Conservation (phyloP, 768 basidiomycete species). For the Boletus vinaceobasis region DNA sequence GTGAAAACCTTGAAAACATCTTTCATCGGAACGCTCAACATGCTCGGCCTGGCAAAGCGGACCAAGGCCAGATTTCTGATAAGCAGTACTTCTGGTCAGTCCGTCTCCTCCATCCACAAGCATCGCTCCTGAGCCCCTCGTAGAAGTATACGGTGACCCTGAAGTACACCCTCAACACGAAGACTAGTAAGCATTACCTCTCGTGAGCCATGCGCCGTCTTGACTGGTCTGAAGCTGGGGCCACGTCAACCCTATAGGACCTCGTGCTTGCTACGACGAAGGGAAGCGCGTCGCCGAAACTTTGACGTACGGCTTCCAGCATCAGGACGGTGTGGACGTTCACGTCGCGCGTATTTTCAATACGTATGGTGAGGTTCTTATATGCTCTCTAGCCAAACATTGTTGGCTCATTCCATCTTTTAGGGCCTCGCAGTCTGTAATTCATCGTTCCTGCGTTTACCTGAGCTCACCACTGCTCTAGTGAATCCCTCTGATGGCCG, state of each 20-base stretch:
- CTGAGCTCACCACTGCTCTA: constrained; percentile 33
- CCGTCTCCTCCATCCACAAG: background rate
- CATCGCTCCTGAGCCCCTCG: constrained; percentile 1
- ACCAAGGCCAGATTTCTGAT: constrained; percentile 97
- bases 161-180: constrained; percentile 96
- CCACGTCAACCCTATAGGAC: constrained; percentile 97
- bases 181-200: constrained; percentile 68
- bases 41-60: constrained; percentile 97
- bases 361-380: constrained; percentile 60
- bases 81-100: constrained; percentile 85
- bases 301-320: constrained; percentile 91
- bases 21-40: constrained; percentile 97
- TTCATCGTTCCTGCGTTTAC: constrained; percentile 25
- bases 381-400: background rate
- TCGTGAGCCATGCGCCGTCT: constrained; percentile 6
- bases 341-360: constrained; percentile 99
- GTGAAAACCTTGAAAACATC: constrained; percentile 99
- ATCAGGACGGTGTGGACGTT: constrained; percentile 93
- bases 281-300: constrained; percentile 99
- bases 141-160: constrained; percentile 98
- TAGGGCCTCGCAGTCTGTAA: constrained; percentile 65
- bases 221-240: constrained; percentile 67
- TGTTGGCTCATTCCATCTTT: background rate
- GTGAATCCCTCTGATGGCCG: constrained; percentile 98
- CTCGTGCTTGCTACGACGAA: constrained; percentile 99